Conservation (phyloP, 1,284 basidiomycete genomes). For the Vanrija humicola region DNA sequence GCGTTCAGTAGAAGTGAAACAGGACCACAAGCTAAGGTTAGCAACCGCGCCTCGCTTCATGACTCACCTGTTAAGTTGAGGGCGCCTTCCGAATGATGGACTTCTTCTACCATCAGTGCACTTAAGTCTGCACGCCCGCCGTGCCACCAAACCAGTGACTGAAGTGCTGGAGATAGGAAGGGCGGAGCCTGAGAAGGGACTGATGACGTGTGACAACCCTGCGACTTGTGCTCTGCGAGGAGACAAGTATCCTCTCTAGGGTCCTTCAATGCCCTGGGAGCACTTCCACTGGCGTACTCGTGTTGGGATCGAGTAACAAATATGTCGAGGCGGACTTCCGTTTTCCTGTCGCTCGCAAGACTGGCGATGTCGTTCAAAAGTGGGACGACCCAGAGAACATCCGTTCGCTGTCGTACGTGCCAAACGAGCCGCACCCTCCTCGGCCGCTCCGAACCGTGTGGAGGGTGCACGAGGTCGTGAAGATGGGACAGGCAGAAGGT, state of each 20-base stretch:
- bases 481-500: slow-evolving; percentile 35
- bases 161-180: too few relatives aligned
- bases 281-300: not conserved
- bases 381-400: slow-evolving; percentile 24
- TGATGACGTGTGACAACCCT: too few relatives aligned
- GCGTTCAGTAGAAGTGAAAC: not conserved
- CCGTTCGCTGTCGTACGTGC: slow-evolving; percentile 32
- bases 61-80: too few relatives aligned
- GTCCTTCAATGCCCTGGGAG: too few relatives aligned
- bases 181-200: too few relatives aligned
- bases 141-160: too few relatives aligned
- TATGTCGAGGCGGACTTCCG: not conserved
- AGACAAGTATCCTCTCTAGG: too few relatives aligned
- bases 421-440: slow-evolving; percentile 29
- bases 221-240: too few relatives aligned
- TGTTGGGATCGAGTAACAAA: not conserved
- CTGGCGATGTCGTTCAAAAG: slow-evolving; percentile 10
- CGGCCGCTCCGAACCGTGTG: not conserved
- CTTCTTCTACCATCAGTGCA: too few relatives aligned
- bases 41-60: not conserved
- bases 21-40: not conserved
- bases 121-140: too few relatives aligned
- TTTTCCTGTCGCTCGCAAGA: too few relatives aligned
- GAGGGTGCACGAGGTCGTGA: slow-evolving; percentile 18
- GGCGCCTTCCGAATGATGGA: too few relatives aligned